Base-by-base conservation (phyloP, 1,139 yeast genomes). In the Blastobotrys petasosporus region DNA sequence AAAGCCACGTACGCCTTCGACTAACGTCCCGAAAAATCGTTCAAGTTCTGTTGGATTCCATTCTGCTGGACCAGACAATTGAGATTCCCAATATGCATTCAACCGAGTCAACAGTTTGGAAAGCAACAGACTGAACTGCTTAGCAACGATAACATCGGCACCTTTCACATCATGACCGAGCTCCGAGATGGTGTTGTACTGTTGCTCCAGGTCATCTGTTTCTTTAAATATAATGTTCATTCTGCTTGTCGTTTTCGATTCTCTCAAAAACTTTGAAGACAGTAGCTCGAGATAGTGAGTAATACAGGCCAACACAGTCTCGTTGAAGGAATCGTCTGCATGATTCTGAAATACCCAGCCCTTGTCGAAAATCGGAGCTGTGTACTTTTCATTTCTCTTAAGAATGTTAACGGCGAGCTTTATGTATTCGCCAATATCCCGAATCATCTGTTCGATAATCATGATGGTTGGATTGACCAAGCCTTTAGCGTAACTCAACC, bases 361-460 rank as follows among this genome's bases (percentile, higher is more conserved):
- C 44, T 75, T 77, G 50, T 79, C 83, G 11, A 63, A 56, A 15
- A 64, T 55, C 1, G 94, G 87, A 28, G 77, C 74, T 44, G 85
- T 75, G 51, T 84, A 79, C 37, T 81, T 81, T 48, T 73, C 68
- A 46, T 81, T 75, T 1, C 85, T 82, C 52, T 77, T 79, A 61
- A 87, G 83, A 39, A 88, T 79, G 52, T 80, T 85, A 20, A 86
- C 73, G 0, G 96, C 94, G 40, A 88, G 71, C 38, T 79, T 75
- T 45, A 90, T 77, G 61, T 87, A 87, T 1, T 82, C 75, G 53
- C 82, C 82, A 60, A 90, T 83, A 63, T 88, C 96, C 41, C 81
- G 92, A 54, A 92, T 77, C 78, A 87, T 85, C 66, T 90, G 97
- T 64, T 92, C 97, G 54, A 92, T 86, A 82, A 90, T 86, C 90